Percentiles rank a stretch among this genome's conserved stretches.
phyloP scores from a whole-genome alignment of 139 green algal species.

The Coelastrella sp. region DNA sequence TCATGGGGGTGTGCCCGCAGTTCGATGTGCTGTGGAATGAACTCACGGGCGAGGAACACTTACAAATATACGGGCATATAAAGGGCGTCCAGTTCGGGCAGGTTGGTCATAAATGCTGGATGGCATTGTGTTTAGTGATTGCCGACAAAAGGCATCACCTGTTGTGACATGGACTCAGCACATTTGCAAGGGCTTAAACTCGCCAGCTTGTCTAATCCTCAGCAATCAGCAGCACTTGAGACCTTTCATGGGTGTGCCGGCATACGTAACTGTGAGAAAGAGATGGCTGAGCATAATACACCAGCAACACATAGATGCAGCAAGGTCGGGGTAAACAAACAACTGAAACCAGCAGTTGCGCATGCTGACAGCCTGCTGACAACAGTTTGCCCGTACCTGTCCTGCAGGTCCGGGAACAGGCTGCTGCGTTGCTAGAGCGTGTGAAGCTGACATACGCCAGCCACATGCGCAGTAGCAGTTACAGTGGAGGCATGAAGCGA shows the following conservation, averaged over 20 bases:
- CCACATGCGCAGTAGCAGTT: conserved; percentile 67
- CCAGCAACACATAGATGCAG: too few relatives aligned
- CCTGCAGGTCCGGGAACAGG: conserved; percentile 54
- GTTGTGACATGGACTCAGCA: too few relatives aligned
- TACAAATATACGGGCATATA: conserved; percentile 90
- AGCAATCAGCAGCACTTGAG: too few relatives aligned
- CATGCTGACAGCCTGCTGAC: too few relatives aligned
- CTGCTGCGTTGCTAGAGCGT: conserved; percentile 63
- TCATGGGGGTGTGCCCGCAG: conserved; percentile 96
- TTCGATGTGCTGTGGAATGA: conserved; percentile 97
- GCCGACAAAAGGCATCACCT: too few relatives aligned
- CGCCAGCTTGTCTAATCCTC: too few relatives aligned
- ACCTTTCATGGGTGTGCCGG: too few relatives aligned
- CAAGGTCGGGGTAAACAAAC: too few relatives aligned
- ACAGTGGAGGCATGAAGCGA: conserved; percentile 90
- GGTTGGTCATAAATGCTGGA: not conserved
- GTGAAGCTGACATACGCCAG: conserved; percentile 77
- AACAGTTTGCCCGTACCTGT: not conserved
- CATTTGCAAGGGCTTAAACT: too few relatives aligned
- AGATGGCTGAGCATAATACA: too few relatives aligned
- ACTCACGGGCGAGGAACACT: conserved; percentile 92
- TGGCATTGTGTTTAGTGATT: not conserved
- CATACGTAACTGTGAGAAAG: too few relatives aligned
- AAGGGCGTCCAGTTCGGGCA: conserved; percentile 73
- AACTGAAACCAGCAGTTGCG: too few relatives aligned